Evolutionary conservation across 192 early-diverging fungal genomes (phyloP).

Genomic region (Coemansia sp.): DNA sequence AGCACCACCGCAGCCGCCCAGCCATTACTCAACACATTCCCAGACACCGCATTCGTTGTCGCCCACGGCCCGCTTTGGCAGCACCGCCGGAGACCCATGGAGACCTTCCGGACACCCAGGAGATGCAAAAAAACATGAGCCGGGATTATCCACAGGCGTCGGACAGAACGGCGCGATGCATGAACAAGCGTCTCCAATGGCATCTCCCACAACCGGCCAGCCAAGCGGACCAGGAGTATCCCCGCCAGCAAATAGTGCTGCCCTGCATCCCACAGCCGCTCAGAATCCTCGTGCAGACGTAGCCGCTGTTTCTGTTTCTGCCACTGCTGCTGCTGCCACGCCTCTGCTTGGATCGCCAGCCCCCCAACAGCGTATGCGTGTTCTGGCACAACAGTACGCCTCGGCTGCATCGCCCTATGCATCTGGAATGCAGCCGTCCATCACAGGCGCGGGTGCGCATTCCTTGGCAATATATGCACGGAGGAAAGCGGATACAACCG

Average conservation of each 20-base stretch:
- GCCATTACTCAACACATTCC: slow-evolving; percentile 9
- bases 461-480: slow-evolving; percentile 53
- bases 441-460: slow-evolving; percentile 23
- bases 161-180: slow-evolving; percentile 2
- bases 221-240: not conserved
- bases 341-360: slow-evolving; percentile 39
- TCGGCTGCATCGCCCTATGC: slow-evolving; percentile 33
- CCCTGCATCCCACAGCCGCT: not conserved
- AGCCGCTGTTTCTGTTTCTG: no score
- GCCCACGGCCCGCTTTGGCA: not conserved
- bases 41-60: slow-evolving; percentile 6
- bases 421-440: slow-evolving; percentile 28
- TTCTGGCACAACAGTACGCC: slow-evolving; percentile 42
- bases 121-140: not conserved
- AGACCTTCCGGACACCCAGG: not conserved
- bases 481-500: slow-evolving; percentile 26
- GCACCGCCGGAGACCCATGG: not conserved
- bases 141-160: not conserved
- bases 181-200: slow-evolving; percentile 7
- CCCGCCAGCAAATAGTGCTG: slow-evolving; percentile 4
- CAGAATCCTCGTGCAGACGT: no score
- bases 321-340: not conserved
- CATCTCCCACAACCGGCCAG: slow-evolving; percentile 5
- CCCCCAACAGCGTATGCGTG: slow-evolving; percentile 48
- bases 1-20: not conserved